phyloP scores from a whole-genome alignment of 2,329 filamentous ascomycete genomes.

The Cyanodermella asteris region DNA sequence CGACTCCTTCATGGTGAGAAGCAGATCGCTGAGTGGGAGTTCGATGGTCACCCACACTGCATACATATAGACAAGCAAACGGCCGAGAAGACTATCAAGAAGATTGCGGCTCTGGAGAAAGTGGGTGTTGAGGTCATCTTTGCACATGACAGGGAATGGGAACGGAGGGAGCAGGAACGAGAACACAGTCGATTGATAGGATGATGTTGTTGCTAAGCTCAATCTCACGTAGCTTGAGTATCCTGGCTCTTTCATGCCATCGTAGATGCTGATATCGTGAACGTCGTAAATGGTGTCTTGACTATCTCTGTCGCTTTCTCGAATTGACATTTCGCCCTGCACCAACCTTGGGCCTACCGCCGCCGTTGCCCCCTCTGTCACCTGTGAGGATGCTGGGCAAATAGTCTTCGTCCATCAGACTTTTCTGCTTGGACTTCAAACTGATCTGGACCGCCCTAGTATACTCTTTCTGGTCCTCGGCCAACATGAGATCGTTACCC shows the following conservation, averaged over 20 bases:
- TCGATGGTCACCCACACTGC: constrained; percentile 10
- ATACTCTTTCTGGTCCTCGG: constrained; percentile 95
- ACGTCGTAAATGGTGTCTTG: no score
- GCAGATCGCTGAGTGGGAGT: constrained; percentile 13
- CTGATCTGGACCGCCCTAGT: constrained; percentile 39
- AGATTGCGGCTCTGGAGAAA: constrained; percentile 8
- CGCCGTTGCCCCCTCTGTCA: constrained; percentile 39
- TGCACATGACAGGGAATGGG: constrained; percentile 15
- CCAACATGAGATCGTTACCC: constrained; percentile 63
- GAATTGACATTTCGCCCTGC: constrained; percentile 75
- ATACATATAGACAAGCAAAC: constrained; percentile 11
- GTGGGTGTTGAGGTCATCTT: constrained; percentile 13
- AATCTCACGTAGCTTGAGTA: no score
- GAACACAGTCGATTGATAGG: constrained; percentile 8
- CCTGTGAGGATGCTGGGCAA: constrained; percentile 69
- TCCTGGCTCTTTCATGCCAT: no score
- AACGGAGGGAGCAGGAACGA: constrained; percentile 8
- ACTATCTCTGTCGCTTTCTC: no score
- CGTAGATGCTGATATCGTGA: no score
- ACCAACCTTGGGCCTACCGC: constrained; percentile 59
- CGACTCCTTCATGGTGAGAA: constrained; percentile 12
- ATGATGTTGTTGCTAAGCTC: constrained; percentile 9
- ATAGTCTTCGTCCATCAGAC: constrained; percentile 91
- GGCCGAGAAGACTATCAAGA: constrained; percentile 11
- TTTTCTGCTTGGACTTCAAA: constrained; percentile 46